A percentile compares a stretch with the other conserved stretches of the same genome.
phyloP scores from a whole-genome alignment of 805 yeast species.

The Candida palmyrensis region DNA sequence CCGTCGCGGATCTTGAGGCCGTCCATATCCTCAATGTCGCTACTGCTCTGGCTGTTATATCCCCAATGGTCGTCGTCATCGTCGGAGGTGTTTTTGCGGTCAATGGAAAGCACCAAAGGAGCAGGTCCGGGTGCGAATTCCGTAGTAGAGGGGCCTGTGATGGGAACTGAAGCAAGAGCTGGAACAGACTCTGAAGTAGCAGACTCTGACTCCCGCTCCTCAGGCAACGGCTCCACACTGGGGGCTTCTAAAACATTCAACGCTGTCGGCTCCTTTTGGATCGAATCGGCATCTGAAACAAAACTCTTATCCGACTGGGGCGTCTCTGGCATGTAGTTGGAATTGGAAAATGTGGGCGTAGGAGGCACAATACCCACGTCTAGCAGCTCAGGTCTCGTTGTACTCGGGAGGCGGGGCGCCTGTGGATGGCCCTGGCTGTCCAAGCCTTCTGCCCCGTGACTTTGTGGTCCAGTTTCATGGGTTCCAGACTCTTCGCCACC shows the following conservation, averaged over 20 bases:
- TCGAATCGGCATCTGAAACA: conserved; percentile 35
- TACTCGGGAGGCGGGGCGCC: too few relatives aligned
- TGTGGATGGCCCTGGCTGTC: too few relatives aligned
- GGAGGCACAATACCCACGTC: conserved; percentile 18
- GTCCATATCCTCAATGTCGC: conserved; percentile 4
- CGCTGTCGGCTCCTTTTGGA: conserved; percentile 31
- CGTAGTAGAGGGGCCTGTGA: too few relatives aligned
- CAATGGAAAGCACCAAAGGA: conserved; percentile 22
- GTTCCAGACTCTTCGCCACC: too few relatives aligned
- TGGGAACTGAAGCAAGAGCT: too few relatives aligned
- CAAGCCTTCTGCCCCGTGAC: not conserved
- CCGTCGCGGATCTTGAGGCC: conserved; percentile 2
- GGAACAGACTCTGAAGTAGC: too few relatives aligned
- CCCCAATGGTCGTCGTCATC: conserved; percentile 21
- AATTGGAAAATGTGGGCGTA: conserved; percentile 19
- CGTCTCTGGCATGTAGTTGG: conserved; percentile 21
- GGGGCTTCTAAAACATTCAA: conserved; percentile 20
- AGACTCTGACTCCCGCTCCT: too few relatives aligned
- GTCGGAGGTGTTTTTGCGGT: conserved; percentile 10
- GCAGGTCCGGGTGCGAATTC: conserved; percentile 10
- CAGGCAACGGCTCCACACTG: too few relatives aligned
- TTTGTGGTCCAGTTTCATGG: not conserved
- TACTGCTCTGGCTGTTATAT: conserved; percentile 11
- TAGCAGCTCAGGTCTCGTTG: too few relatives aligned
- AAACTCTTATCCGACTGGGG: conserved; percentile 33